These are phyloP conservation scores for Phialemoniopsis sp. DNA, from an alignment of 2,329 filamentous ascomycete species.

Conservation along the genomic window DNA sequence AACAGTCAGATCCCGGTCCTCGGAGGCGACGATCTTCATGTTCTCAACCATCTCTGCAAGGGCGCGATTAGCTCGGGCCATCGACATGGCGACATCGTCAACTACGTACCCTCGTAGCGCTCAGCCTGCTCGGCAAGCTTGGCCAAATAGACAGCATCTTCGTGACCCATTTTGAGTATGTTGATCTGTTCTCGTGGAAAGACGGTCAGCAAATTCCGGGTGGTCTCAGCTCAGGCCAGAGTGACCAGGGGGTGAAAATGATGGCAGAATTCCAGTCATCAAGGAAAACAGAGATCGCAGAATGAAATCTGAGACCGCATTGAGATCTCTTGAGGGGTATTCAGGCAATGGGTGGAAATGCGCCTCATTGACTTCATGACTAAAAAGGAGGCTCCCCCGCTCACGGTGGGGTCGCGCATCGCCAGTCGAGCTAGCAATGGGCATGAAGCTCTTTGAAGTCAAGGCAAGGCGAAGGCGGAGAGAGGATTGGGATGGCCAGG, in stretches of 20 bases:
- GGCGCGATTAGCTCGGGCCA: not conserved
- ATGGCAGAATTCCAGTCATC: too few relatives aligned
- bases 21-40: slow-evolving; percentile 97
- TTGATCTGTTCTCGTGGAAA: slow-evolving; percentile 15
- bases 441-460: too few relatives aligned
- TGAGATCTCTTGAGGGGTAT: not conserved
- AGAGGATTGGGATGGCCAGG: not conserved
- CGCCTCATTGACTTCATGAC: slow-evolving; percentile 21
- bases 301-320: not conserved
- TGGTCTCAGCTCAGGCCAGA: too few relatives aligned
- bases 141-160: slow-evolving; percentile 98
- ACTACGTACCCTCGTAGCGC: slow-evolving; percentile 89
- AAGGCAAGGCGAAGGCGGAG: not conserved
- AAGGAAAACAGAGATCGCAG: not conserved
- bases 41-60: slow-evolving; percentile 95
- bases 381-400: slow-evolving; percentile 18
- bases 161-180: slow-evolving; percentile 83
- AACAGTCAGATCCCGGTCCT: slow-evolving; percentile 77
- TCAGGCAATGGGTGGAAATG: slow-evolving; percentile 7
- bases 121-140: slow-evolving; percentile 99
- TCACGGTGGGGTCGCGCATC: slow-evolving; percentile 21
- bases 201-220: slow-evolving; percentile 15
- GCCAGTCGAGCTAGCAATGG: slow-evolving; percentile 5
- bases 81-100: not conserved
- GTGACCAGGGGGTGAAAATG: slow-evolving; percentile 2